Evolutionary conservation across 768 basidiomycete species (phyloP).

Genomic region (Gelatoporia subvermispora): DNA sequence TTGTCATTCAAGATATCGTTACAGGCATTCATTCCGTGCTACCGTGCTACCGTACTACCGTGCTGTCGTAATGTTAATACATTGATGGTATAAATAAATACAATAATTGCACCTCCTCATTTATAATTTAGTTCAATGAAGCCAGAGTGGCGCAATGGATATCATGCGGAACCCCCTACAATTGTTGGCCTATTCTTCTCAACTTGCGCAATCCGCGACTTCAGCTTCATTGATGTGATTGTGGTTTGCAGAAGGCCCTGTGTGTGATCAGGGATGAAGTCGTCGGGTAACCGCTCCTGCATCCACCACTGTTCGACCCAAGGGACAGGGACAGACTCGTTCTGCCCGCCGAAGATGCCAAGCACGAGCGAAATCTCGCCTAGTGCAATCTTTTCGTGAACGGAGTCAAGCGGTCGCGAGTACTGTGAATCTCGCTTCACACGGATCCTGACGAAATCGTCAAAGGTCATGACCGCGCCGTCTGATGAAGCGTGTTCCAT

Average conservation of each 20-base stretch:
- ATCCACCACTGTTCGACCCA: slow-evolving; percentile 4
- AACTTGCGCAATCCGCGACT: not conserved
- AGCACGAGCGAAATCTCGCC: slow-evolving; percentile 66
- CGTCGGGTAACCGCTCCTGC: slow-evolving; percentile 4
- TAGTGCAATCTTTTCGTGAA: slow-evolving; percentile 58
- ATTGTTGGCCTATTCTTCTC: no score
- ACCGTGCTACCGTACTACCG: no score
- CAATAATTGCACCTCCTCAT: no score
- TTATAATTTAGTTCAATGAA: no score
- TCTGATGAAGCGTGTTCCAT: slow-evolving; percentile 7
- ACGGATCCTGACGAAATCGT: slow-evolving; percentile 45
- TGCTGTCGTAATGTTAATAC: no score
- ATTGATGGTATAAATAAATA: no score
- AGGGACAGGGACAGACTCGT: not conserved
- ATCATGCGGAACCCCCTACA: no score
- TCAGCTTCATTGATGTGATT: not conserved
- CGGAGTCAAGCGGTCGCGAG: slow-evolving; percentile 30
- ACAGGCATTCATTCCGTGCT: no score
- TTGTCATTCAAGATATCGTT: no score
- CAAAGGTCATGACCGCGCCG: slow-evolving; percentile 13
- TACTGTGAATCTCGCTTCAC: slow-evolving; percentile 46
- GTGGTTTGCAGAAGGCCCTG: slow-evolving; percentile 3
- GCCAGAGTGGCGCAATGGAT: no score
- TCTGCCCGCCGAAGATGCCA: slow-evolving; percentile 38
- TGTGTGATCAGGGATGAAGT: not conserved